A percentile compares a stretch with the other conserved stretches of the same genome.
These are phyloP conservation scores for Phytomonas francai DNA, from an alignment of 208 protist genomes.

Conservation along the genomic window DNA sequence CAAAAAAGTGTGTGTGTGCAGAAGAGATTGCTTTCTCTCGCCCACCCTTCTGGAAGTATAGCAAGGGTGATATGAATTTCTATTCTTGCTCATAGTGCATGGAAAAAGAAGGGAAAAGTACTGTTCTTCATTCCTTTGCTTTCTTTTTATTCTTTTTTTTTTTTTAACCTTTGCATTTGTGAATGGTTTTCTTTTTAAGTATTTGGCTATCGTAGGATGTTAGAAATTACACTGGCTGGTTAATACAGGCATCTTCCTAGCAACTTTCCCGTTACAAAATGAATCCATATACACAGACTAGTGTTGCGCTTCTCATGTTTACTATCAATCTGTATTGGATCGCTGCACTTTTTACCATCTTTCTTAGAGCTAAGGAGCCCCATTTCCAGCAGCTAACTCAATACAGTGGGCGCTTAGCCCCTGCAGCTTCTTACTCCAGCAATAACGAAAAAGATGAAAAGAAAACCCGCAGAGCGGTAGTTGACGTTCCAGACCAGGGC, in stretches of 20 bases:
- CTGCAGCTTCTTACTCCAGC: not conserved
- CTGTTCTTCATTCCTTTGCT: slow-evolving; percentile 1
- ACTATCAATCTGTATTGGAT: slow-evolving; percentile 46
- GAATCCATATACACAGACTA: no score
- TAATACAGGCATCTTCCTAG: no score
- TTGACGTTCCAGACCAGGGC: no score
- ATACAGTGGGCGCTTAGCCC: slow-evolving; percentile 35
- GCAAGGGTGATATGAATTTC: no score
- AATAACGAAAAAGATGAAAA: not conserved
- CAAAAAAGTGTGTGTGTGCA: no score
- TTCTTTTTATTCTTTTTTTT: slow-evolving; percentile 11
- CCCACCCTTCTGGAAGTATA: no score
- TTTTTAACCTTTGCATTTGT: not conserved
- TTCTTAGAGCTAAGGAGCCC: slow-evolving; percentile 22
- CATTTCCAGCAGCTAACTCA: slow-evolving; percentile 27
- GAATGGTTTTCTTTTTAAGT: slow-evolving; percentile 8
- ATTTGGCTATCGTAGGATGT: not conserved
- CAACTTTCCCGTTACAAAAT: no score
- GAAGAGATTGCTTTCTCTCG: no score
- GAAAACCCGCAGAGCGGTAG: no score
- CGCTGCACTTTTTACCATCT: slow-evolving; percentile 24
- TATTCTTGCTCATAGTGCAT: no score
- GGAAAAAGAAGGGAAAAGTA: not conserved
- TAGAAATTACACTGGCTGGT: not conserved
- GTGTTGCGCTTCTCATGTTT: slow-evolving; percentile 1